Evolutionary conservation across 2,329 filamentous ascomycete genomes (phyloP).

Genomic region (Stachybotrys chartarum): DNA sequence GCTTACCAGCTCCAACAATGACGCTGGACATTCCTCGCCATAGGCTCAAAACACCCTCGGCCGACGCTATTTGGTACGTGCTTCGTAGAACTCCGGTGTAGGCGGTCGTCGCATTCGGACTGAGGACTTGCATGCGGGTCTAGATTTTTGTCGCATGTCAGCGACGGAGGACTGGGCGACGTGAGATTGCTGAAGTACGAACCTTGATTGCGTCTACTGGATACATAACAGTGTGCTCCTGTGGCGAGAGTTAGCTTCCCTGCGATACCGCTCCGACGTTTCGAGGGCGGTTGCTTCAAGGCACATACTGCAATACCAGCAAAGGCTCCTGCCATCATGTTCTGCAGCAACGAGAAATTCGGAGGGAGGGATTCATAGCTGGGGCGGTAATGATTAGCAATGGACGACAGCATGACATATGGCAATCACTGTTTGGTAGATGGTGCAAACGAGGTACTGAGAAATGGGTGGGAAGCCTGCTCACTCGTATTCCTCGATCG

Average conservation of each 20-base stretch:
- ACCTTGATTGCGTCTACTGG: constrained; percentile 98
- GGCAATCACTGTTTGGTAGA: too few species aligned
- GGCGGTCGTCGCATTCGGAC: constrained; percentile 70
- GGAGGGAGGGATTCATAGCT: constrained; percentile 90
- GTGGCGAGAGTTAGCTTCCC: neutral
- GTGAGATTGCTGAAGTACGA: constrained; percentile 1
- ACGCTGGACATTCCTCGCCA: constrained; percentile 98
- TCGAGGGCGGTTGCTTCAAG: neutral
- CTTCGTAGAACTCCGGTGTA: constrained; percentile 90
- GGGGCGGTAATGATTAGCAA: constrained; percentile 1
- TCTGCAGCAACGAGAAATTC: constrained; percentile 88
- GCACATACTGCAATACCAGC: constrained; percentile 81
- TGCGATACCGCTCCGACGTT: too few species aligned
- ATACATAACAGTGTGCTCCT: constrained; percentile 99
- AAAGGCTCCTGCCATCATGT: constrained; percentile 94
- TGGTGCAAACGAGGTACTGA: neutral
- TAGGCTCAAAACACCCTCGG: constrained; percentile 83
- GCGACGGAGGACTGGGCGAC: constrained; percentile 8
- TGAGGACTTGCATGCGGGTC: constrained; percentile 98
- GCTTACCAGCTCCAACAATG: constrained; percentile 82
- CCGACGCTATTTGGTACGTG: constrained; percentile 83
- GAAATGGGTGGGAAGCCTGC: constrained; percentile 12
- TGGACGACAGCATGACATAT: neutral
- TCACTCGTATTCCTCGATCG: constrained; percentile 60
- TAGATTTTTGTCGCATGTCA: constrained; percentile 26